phyloP scores from a whole-genome alignment of 164 flowering plant species.

The Sedum album region DNA sequence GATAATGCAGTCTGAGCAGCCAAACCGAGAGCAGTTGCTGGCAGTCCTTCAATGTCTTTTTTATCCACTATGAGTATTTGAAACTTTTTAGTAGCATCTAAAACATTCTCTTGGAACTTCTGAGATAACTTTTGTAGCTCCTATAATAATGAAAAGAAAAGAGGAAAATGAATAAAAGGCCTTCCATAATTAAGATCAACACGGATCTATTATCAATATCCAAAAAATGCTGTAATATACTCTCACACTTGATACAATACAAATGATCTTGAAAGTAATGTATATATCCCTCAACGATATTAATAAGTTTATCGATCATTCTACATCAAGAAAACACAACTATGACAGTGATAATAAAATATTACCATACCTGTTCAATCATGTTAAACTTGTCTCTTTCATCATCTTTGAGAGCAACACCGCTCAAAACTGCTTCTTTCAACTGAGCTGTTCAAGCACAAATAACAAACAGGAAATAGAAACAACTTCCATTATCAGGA shows the following conservation, averaged over 20 bases:
- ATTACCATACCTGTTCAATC: slow-evolving; percentile 63
- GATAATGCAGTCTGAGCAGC: slow-evolving; percentile 89
- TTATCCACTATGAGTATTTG: slow-evolving; percentile 75
- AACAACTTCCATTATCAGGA: slow-evolving; percentile 1
- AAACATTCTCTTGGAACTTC: slow-evolving; percentile 77
- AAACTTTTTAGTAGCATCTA: slow-evolving; percentile 94
- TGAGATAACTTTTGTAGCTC: slow-evolving; percentile 76
- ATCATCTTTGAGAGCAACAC: slow-evolving; percentile 86
- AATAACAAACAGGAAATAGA: background rate
- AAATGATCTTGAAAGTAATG: background rate
- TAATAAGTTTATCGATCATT: background rate
- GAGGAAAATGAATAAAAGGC: background rate
- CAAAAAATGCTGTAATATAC: background rate
- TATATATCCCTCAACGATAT: background rate
- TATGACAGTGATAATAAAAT: background rate
- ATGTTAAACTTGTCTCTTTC: slow-evolving; percentile 73
- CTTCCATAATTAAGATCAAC: background rate
- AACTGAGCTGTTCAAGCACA: slow-evolving; percentile 53
- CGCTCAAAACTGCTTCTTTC: slow-evolving; percentile 85
- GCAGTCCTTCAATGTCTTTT: slow-evolving; percentile 87
- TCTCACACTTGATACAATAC: no score
- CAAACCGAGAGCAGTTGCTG: slow-evolving; percentile 76
- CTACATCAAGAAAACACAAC: background rate
- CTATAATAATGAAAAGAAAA: slow-evolving; percentile 25
- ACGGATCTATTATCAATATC: background rate